Base-by-base conservation (phyloP, 495 filamentous ascomycete species). In the Penicillium canescens region DNA sequence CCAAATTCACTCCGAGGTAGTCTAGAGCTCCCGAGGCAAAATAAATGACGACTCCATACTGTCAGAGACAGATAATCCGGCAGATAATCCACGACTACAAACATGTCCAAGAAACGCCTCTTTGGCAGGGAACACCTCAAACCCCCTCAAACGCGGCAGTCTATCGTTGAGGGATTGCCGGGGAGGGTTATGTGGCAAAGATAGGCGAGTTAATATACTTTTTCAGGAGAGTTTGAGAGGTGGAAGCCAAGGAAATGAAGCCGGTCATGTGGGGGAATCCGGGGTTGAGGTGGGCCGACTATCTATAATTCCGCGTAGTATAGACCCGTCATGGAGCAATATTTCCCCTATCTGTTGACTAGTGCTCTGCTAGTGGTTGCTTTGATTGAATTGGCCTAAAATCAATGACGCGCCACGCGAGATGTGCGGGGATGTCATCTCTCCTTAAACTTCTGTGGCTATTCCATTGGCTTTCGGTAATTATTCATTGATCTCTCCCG, bases 191-290 rank as follows among this genome's bases (percentile, higher is more conserved):
- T 41, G 33, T 56, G 52, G 47, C 57, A 60, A 56, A 8, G 52
- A 26, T 55, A 60, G 20, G 43, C 47, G 47, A 60, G 16, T n/a
- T 16, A 9, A 4, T 7, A 31, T 31, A 8, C 28, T 7, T 31
- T 31, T 31, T 31, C 8, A 9, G 28, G 28, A 10, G 38, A 18
- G 14, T 16, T 16, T 20, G 38, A 41, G 14, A 41, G 38, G 38
- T 9, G 4, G 28, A 31, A 9, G 28, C 28, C 9, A 31, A 9
- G 28, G 28, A 31, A 31, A 35, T 38, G 26, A 38, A 39, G 18
- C 43, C 49, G 54, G 47, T 5, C 28, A 31, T 31, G 28, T 31
- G 28, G 59, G 31, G 31, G 36, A 56, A 62, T 59, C 59, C 36
- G 59, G 59, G 59, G 59, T 43, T 31, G 18, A 56, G 21, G 53